Conservation (phyloP, 371 early-diverging fungal species). For the Mucor saturninus region DNA sequence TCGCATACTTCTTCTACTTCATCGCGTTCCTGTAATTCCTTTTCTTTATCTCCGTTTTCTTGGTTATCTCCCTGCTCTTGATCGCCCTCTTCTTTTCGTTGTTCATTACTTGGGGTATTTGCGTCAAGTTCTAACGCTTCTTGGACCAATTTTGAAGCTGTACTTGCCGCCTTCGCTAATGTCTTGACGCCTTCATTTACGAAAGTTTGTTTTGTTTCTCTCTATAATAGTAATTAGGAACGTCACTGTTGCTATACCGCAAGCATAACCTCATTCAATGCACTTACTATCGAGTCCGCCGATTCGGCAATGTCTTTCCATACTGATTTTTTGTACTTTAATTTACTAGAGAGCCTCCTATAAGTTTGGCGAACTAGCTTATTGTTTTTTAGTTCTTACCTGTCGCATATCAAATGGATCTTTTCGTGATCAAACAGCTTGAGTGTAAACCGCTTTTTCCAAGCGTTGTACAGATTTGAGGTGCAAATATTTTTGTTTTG, state of each 20-base stretch:
- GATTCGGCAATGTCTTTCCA: conserved; percentile 18
- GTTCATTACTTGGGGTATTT: too few relatives aligned
- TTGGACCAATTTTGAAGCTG: conserved; percentile 17
- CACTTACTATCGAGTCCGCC: conserved; percentile 20
- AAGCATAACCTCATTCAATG: conserved; percentile 19
- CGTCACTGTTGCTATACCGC: conserved; percentile 7
- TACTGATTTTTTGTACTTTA: conserved; percentile 20
- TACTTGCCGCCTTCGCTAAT: conserved; percentile 18
- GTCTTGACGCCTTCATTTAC: conserved; percentile 16
- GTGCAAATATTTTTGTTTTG: conserved; percentile 5
- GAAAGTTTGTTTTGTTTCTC: conserved; percentile 16
- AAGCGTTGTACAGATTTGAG: conserved; percentile 6
- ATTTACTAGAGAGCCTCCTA: conserved; percentile 19
- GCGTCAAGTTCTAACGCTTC: too few relatives aligned
- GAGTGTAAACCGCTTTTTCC: conserved; percentile 13
- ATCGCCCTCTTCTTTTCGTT: too few relatives aligned
- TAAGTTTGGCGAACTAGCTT: conserved; percentile 6
- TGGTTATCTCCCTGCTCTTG: too few relatives aligned
- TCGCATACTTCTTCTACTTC: background rate
- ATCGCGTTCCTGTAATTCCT: too few relatives aligned
- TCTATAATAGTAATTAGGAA: conserved; percentile 21
- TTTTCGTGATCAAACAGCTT: conserved; percentile 6
- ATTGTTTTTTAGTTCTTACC: conserved; percentile 11
- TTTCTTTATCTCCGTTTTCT: too few relatives aligned
- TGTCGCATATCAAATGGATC: conserved; percentile 8